Evolutionary conservation across 2,329 filamentous ascomycete genomes (phyloP), one percentile per base, ranked within the genome.

Genomic region (Verticillium isaacii): DNA sequence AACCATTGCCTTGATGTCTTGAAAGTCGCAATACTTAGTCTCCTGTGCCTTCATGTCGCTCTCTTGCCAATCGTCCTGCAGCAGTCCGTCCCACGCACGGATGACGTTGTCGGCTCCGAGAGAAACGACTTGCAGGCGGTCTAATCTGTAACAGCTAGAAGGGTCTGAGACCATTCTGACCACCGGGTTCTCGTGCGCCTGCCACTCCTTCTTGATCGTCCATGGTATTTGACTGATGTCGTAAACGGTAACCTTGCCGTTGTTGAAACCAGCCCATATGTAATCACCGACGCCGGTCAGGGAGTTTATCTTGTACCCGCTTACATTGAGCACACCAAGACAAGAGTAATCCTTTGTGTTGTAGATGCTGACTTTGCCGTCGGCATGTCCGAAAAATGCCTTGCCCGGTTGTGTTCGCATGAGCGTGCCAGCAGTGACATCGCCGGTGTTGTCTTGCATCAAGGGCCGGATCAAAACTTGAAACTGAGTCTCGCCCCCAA

Each of bases 21-120:
- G 84, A 73, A 98, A 97, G 32, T 85, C 83, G 78, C 93, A 97
- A 71, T 92, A 98, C 57, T 95, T 85, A 0, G 85, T 81, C 69
- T 97, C 93, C 64, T 88, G 87, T 36, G 85, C 83, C 71, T 96
- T 92, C 93, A 99, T 96, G 65, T 92, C 86, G 39, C 83, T 81
- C 75, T 97, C 93, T n/a, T 98, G 82, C 90, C 92, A 97, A 75
- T 98, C 95, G 32, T 97, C 92, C 73, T 95, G 89, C 60, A 99
- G 78, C 76, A 97, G 86, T 0, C 93, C 95, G 73, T 99, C 95
- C 95, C 95, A 99, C 2, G 91, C 78, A 58, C 89, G 88, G 66
- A 98, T 75, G 76, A 89, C 87, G 68, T 92, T 95, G 73, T 99
- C 95, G 9, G 89, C 89, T 6, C 95, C 95, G 1, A 98, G 80